Base-by-base conservation (phyloP, 768 basidiomycete genomes). In the Gloeophyllum trabeum region DNA sequence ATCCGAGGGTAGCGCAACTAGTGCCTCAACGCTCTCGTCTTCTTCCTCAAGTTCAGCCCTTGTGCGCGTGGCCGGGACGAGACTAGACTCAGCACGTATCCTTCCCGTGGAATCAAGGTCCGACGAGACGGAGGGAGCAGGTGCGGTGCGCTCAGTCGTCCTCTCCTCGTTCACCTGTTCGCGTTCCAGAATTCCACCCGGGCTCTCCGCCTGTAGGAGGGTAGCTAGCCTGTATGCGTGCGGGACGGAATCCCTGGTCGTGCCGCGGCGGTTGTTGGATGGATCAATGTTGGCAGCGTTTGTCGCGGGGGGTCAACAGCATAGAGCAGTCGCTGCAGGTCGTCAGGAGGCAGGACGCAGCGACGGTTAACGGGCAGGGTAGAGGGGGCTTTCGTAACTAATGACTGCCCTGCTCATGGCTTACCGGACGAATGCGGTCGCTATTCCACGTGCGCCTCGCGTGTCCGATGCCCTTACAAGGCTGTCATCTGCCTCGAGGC, bases 41-140 rank as follows among this genome's bases (percentile, higher is more conserved):
- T 46, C 52, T 48, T 72, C 70, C 63, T 81, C 79, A 59, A 75
- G 70, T 56, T 77, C 71, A 49, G 72, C 66, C 63, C 77, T 65
- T 37, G 71, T 61, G 59, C 81, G 78, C 47, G 76, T 78, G 49
- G 76, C 64, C 48, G 82, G 82, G 51, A 85, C 66, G 54, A 79
- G 65, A 60, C 71, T 72, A 40, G 55, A 48, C 39, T 41, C 43
- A 45, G 43, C 48, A 43, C 54, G 54, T 43, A 53, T 40, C 50
- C 52, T 58, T 16, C 53, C 52, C 42, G 50, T 46, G 32, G 52
- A 43, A 24, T 51, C 50, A 46, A 51, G 55, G 42, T 56, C 46
- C 53, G 57, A 46, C 48, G 57, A 43, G 46, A 55, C 53, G 48
- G 59, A 48, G 45, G 54, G 41, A 39, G 53, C 39, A 40, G 28